Percentiles rank a stretch among this genome's conserved stretches.
These are phyloP conservation scores for Ustilago xerochloae DNA, from an alignment of 1,284 basidiomycete genomes.

Conservation along the genomic window DNA sequence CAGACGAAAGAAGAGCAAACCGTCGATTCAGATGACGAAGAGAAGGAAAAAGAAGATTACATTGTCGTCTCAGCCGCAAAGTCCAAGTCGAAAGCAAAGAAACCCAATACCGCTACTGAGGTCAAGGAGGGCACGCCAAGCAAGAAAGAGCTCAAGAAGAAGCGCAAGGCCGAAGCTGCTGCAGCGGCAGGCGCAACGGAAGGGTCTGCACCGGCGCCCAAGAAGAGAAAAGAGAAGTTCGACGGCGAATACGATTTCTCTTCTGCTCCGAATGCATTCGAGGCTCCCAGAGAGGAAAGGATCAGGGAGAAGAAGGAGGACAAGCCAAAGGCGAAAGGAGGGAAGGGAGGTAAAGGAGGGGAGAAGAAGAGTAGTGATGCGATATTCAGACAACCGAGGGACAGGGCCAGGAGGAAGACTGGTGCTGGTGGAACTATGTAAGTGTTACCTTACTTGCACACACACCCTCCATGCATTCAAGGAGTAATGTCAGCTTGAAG, in stretches of 20 bases:
- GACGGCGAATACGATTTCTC: conserved; percentile 34
- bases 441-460: not conserved
- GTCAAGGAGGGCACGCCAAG: not conserved
- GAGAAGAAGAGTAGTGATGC: conserved; percentile 6
- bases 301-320: not conserved
- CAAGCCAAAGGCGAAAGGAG: not conserved
- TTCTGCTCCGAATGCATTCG: conserved; percentile 19
- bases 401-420: conserved; percentile 36
- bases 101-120: conserved; percentile 1
- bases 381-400: conserved; percentile 36
- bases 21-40: conserved; percentile 1
- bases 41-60: conserved; percentile 27
- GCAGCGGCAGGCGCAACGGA: not conserved
- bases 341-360: not conserved
- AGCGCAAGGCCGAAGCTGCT: conserved; percentile 21
- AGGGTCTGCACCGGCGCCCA: not conserved
- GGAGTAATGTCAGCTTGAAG: too few species aligned
- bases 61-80: conserved; percentile 29
- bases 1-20: not conserved
- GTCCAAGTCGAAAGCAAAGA: conserved; percentile 18
- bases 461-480: too few species aligned
- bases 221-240: conserved; percentile 33
- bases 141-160: conserved; percentile 41
- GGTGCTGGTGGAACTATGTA: conserved; percentile 35
- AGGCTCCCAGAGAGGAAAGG: not conserved